phyloP scores from a whole-genome alignment of 306 rosid species.

The Trifolium dubium region DNA sequence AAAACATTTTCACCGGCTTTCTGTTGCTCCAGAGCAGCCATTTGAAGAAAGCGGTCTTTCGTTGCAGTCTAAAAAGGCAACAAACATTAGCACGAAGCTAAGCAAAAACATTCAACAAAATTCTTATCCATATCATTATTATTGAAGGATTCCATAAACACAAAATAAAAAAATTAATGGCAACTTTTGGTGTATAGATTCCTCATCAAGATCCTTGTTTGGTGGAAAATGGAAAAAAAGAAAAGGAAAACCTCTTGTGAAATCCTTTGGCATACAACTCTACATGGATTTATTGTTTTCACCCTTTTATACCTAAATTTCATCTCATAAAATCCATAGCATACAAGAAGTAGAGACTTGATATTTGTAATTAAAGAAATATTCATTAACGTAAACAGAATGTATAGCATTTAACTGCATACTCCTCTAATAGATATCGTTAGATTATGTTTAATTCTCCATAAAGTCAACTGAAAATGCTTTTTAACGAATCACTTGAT shows the following conservation, averaged over 20 bases:
- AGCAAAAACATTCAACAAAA: slow-evolving; percentile 36
- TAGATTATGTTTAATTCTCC: neutral
- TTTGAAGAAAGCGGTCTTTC: slow-evolving; percentile 71
- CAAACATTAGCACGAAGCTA: slow-evolving; percentile 34
- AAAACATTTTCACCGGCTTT: slow-evolving; percentile 75
- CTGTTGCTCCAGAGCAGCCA: slow-evolving; percentile 85
- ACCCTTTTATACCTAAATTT: too few relatives aligned
- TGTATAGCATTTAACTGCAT: too few relatives aligned
- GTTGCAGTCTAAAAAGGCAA: slow-evolving; percentile 62
- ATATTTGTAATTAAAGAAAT: too few relatives aligned
- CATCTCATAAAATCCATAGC: too few relatives aligned
- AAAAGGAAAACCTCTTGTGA: neutral
- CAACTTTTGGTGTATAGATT: slow-evolving; percentile 14
- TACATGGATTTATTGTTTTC: neutral
- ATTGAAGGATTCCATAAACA: slow-evolving; percentile 16
- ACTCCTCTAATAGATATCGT: neutral
- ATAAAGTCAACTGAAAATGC: slow-evolving; percentile 4
- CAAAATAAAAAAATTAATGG: slow-evolving; percentile 24
- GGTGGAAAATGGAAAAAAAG: neutral
- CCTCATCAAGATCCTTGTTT: slow-evolving; percentile 14
- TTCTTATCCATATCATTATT: slow-evolving; percentile 14
- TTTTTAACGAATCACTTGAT: slow-evolving; percentile 36
- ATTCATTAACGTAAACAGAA: too few relatives aligned
- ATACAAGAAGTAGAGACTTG: too few relatives aligned
- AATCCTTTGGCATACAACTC: neutral